Percentiles rank a stretch among this genome's conserved stretches.
phyloP scores from a whole-genome alignment of 495 filamentous ascomycete species.

The Penicillium dipodomyicola region DNA sequence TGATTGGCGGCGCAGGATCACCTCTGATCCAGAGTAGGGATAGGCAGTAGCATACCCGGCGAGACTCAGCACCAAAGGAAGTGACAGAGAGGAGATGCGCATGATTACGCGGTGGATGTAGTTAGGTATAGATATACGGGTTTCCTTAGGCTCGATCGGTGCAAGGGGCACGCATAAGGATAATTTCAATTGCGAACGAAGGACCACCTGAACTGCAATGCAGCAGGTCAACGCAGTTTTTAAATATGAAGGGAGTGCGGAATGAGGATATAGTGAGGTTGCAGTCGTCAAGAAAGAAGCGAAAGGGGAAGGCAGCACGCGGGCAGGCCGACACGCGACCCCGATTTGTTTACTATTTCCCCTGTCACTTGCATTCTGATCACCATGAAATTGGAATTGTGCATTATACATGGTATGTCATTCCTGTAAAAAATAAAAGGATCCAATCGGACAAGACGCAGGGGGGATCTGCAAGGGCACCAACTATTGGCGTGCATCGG shows the following conservation, averaged over 20 bases:
- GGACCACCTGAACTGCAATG: slow-evolving; percentile 9
- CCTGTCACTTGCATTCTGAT: slow-evolving; percentile 6
- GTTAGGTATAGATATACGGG: slow-evolving; percentile 5
- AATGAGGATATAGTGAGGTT: slow-evolving; percentile 8
- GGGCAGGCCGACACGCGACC: slow-evolving; percentile 13
- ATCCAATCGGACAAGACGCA: slow-evolving; percentile 7
- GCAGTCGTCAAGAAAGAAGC: slow-evolving; percentile 4
- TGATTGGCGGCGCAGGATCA: slow-evolving; percentile 9
- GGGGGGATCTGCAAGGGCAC: slow-evolving; percentile 22
- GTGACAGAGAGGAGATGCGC: slow-evolving; percentile 31
- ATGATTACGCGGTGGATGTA: slow-evolving; percentile 21
- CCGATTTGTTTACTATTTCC: slow-evolving; percentile 12
- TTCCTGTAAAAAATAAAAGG: background rate
- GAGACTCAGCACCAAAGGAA: slow-evolving; percentile 29
- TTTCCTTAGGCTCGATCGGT: slow-evolving; percentile 3
- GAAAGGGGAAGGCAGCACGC: slow-evolving; percentile 18
- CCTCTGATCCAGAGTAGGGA: slow-evolving; percentile 15
- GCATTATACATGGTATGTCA: background rate
- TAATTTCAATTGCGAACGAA: slow-evolving; percentile 14
- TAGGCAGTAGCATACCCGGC: slow-evolving; percentile 27
- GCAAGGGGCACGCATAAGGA: slow-evolving; percentile 6
- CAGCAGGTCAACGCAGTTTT: slow-evolving; percentile 20
- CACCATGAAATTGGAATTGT: too few relatives aligned
- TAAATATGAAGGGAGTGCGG: slow-evolving; percentile 10
- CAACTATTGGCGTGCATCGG: slow-evolving; percentile 12